These are phyloP conservation scores for Fallopia convolvulus DNA, from an alignment of 148 eudicot species.

Conservation along the genomic window DNA sequence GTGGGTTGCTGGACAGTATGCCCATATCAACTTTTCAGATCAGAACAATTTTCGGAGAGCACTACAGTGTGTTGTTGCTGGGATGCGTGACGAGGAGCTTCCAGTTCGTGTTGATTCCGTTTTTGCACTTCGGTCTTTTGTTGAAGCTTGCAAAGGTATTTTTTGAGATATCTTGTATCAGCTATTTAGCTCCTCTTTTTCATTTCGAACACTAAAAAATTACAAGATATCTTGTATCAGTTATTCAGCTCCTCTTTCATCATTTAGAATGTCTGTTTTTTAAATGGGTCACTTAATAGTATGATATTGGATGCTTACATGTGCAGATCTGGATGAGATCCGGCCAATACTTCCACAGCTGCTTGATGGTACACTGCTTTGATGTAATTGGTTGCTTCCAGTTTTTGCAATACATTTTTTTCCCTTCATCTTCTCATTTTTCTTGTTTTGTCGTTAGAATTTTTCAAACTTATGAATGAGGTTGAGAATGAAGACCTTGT, in stretches of 20 bases:
- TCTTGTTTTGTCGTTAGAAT: slow-evolving; percentile 40
- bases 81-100: slow-evolving; percentile 93
- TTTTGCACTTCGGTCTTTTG: slow-evolving; percentile 91
- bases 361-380: slow-evolving; percentile 63
- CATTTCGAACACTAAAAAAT: too few species aligned
- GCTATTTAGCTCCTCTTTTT: too few species aligned
- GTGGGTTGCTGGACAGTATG: slow-evolving; percentile 99
- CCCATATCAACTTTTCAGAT: slow-evolving; percentile 78
- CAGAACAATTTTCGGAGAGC: slow-evolving; percentile 87
- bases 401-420: neutral
- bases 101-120: slow-evolving; percentile 99
- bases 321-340: slow-evolving; percentile 79
- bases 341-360: slow-evolving; percentile 95
- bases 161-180: neutral
- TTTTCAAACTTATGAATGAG: slow-evolving; percentile 97
- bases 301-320: slow-evolving; percentile 6
- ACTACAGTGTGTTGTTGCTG: slow-evolving; percentile 88
- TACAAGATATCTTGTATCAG: neutral
- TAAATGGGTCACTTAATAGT: neutral
- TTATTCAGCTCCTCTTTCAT: neutral
- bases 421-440: neutral
- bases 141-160: slow-evolving; percentile 94
- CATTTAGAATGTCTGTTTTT: neutral
- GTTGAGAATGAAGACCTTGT: slow-evolving; percentile 99
- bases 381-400: neutral